These are phyloP conservation scores for Cystobasidium slooffiae DNA, from an alignment of 1,284 basidiomycete genomes.

Conservation along the genomic window DNA sequence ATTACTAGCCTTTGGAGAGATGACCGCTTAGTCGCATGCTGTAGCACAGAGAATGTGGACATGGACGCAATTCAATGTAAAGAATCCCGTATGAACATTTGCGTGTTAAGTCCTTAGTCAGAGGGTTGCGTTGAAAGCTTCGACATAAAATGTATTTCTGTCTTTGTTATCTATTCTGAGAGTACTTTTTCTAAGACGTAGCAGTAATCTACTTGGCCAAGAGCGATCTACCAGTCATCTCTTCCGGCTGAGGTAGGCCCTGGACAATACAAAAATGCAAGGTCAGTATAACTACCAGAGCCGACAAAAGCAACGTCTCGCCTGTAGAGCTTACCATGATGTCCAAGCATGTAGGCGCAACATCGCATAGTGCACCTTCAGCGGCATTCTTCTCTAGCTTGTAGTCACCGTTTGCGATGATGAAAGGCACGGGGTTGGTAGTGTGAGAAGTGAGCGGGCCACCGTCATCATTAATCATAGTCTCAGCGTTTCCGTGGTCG, in stretches of 20 bases:
- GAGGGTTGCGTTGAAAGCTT: not conserved
- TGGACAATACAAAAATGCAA: not conserved
- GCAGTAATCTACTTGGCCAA: conserved; percentile 1
- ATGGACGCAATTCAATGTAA: not conserved
- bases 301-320: not conserved
- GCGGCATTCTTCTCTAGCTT: conserved; percentile 24
- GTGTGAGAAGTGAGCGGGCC: conserved; percentile 84
- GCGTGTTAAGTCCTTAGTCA: not conserved
- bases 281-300: not conserved
- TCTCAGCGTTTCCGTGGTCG: conserved; percentile 83
- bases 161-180: not conserved
- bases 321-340: conserved; percentile 63
- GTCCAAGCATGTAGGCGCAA: conserved; percentile 81
- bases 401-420: conserved; percentile 66
- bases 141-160: not conserved
- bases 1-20: not conserved
- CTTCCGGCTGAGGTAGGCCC: conserved; percentile 42
- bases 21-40: not conserved
- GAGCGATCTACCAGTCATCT: conserved; percentile 41
- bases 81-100: not conserved
- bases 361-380: conserved; percentile 77
- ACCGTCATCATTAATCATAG: conserved; percentile 82
- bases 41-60: not conserved
- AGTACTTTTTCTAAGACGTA: not conserved
- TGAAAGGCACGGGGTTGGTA: conserved; percentile 81